Evolutionary conservation across 495 filamentous ascomycete genomes (phyloP).

Genomic region (Aspergillus sclerotiicarbonarius): DNA sequence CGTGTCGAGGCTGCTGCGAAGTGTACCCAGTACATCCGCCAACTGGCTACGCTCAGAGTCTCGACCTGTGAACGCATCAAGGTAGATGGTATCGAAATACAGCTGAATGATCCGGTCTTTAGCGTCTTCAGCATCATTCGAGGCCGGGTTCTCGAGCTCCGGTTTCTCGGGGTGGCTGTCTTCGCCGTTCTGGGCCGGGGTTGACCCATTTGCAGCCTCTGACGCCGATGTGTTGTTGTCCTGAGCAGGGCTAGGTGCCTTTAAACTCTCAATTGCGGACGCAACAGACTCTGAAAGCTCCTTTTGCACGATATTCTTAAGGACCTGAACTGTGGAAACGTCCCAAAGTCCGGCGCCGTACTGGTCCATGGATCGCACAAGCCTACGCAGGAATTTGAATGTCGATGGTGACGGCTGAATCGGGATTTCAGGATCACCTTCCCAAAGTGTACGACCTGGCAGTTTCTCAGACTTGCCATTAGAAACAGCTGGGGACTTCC

Average conservation of each 20-base stretch:
- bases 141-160: neutral
- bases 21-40: slow-evolving; percentile 39
- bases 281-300: slow-evolving; percentile 24
- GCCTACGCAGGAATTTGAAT: slow-evolving; percentile 68
- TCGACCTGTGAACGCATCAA: slow-evolving; percentile 45
- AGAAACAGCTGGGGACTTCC: slow-evolving; percentile 5
- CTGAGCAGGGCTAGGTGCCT: slow-evolving; percentile 10
- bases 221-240: slow-evolving; percentile 12
- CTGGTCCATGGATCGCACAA: slow-evolving; percentile 64
- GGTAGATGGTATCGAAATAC: slow-evolving; percentile 73
- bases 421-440: slow-evolving; percentile 71
- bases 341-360: slow-evolving; percentile 84
- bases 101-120: slow-evolving; percentile 66
- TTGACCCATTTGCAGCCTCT: slow-evolving; percentile 8
- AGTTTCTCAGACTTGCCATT: slow-evolving; percentile 22
- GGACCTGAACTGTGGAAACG: slow-evolving; percentile 56
- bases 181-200: slow-evolving; percentile 9
- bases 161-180: slow-evolving; percentile 2
- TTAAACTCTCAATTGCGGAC: slow-evolving; percentile 26
- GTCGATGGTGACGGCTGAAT: slow-evolving; percentile 75
- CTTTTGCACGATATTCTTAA: slow-evolving; percentile 57
- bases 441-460: slow-evolving; percentile 66
- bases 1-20: slow-evolving; percentile 47
- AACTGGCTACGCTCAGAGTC: slow-evolving; percentile 38
- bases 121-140: slow-evolving; percentile 20